phyloP scores from a whole-genome alignment of 2,329 filamentous ascomycete genomes.

The Periconia digitata region DNA sequence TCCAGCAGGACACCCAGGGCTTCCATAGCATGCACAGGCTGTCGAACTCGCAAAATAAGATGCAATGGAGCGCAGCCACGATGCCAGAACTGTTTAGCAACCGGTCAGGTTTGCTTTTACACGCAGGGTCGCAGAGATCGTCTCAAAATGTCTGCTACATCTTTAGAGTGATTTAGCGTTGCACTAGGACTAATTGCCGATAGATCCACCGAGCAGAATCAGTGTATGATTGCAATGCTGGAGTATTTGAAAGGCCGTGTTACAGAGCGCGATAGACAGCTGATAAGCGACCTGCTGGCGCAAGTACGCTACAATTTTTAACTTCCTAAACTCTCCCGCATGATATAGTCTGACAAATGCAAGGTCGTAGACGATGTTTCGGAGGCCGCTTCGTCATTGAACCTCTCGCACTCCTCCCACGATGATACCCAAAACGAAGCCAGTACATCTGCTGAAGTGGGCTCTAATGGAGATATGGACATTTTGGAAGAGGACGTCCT shows the following conservation, averaged over 20 bases:
- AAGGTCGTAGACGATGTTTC: no score
- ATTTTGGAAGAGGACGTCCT: no score
- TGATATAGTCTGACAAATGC: not conserved
- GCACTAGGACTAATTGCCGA: slow-evolving; percentile 1
- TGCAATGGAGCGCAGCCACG: no score
- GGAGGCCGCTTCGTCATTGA: no score
- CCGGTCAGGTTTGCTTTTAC: slow-evolving; percentile 31
- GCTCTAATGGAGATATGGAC: no score
- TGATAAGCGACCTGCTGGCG: not conserved
- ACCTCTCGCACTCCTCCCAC: no score
- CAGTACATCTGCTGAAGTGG: no score
- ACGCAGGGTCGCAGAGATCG: slow-evolving; percentile 23
- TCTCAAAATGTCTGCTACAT: slow-evolving; percentile 13
- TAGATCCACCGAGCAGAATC: slow-evolving; percentile 10
- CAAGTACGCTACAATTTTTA: not conserved
- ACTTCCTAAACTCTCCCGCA: not conserved
- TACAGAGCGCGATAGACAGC: not conserved
- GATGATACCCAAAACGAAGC: no score
- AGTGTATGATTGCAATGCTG: slow-evolving; percentile 8
- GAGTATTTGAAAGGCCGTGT: slow-evolving; percentile 4
- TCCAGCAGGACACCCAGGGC: no score
- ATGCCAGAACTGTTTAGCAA: no score
- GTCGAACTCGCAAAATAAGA: no score
- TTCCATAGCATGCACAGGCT: no score
- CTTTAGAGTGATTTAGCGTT: not conserved